phyloP scores from a whole-genome alignment of 371 early-diverging fungal genomes.

The Apophysomyces sp. region DNA sequence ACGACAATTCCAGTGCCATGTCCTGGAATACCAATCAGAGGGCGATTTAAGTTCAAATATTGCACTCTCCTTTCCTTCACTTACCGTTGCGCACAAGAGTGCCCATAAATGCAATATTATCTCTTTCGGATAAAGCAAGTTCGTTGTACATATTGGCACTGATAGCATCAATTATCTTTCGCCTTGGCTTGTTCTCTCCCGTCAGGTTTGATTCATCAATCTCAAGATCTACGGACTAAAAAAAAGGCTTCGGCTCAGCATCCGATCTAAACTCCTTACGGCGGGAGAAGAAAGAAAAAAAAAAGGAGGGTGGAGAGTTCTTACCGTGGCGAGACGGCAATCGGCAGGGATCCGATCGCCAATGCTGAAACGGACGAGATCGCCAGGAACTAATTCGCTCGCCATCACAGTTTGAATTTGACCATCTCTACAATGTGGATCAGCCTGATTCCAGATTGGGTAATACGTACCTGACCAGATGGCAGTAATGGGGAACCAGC shows the following conservation, averaged over 20 bases:
- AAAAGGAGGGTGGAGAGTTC: not conserved
- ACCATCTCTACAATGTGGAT: constrained; percentile 51
- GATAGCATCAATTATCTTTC: constrained; percentile 65
- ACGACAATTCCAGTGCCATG: constrained; percentile 83
- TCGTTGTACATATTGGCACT: constrained; percentile 42
- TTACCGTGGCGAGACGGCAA: constrained; percentile 66
- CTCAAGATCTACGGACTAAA: constrained; percentile 70
- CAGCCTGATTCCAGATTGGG: not conserved
- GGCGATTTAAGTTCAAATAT: not conserved
- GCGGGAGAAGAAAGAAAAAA: not conserved
- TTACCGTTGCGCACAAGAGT: constrained; percentile 77
- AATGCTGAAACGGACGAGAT: constrained; percentile 74
- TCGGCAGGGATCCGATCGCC: constrained; percentile 94
- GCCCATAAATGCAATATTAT: constrained; percentile 89
- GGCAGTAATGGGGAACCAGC: constrained; percentile 84
- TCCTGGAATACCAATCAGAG: constrained; percentile 26
- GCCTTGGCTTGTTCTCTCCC: constrained; percentile 83
- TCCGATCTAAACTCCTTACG: not conserved
- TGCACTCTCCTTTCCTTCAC: not conserved
- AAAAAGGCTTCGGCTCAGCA: not conserved
- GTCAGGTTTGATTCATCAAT: constrained; percentile 89
- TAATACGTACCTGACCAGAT: constrained; percentile 64
- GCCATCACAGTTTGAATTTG: constrained; percentile 59
- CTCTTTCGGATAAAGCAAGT: constrained; percentile 71
- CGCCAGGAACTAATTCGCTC: constrained; percentile 82